Evolutionary conservation across 2,329 filamentous ascomycete genomes (phyloP).

Genomic region (Hyphodiscus sp.): DNA sequence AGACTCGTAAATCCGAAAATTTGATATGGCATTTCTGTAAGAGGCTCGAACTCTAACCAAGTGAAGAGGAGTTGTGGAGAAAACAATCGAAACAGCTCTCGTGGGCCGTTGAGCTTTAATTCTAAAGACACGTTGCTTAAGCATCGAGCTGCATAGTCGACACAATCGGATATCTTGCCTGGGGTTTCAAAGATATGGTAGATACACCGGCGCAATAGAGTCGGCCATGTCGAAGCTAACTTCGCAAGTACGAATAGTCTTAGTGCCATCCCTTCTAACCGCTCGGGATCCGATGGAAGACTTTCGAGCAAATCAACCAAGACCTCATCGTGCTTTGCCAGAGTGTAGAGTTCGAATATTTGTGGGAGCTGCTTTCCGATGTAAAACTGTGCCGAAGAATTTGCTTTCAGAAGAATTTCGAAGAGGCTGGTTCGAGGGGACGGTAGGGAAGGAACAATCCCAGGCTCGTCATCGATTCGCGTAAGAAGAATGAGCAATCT

Average conservation of each 20-base stretch:
- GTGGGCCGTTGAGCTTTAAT: slow-evolving; percentile 59
- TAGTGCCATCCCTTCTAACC: slow-evolving; percentile 77
- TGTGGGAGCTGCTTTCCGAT: slow-evolving; percentile 63
- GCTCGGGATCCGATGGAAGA: slow-evolving; percentile 66
- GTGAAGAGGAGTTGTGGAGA: slow-evolving; percentile 85
- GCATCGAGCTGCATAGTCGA: slow-evolving; percentile 66
- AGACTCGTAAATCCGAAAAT: slow-evolving; percentile 76
- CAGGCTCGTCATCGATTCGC: slow-evolving; percentile 60
- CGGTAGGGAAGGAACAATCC: slow-evolving; percentile 28
- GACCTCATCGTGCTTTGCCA: slow-evolving; percentile 75
- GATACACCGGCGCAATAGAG: slow-evolving; percentile 75
- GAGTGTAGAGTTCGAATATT: slow-evolving; percentile 76
- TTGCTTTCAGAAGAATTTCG: slow-evolving; percentile 58
- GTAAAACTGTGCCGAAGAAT: slow-evolving; percentile 67
- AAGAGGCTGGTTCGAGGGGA: slow-evolving; percentile 66
- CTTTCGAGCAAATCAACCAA: slow-evolving; percentile 77
- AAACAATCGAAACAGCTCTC: slow-evolving; percentile 74
- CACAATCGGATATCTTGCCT: slow-evolving; percentile 59
- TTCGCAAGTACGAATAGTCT: slow-evolving; percentile 70
- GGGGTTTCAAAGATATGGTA: slow-evolving; percentile 94
- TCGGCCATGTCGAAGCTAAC: slow-evolving; percentile 78
- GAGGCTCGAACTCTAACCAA: slow-evolving; percentile 65
- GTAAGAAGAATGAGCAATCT: slow-evolving; percentile 65
- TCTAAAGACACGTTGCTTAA: slow-evolving; percentile 58
- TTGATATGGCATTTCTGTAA: slow-evolving; percentile 72